Evolutionary conservation across 352 stramenopile species (phyloP).

Genomic region (Phytopythium montanum): DNA sequence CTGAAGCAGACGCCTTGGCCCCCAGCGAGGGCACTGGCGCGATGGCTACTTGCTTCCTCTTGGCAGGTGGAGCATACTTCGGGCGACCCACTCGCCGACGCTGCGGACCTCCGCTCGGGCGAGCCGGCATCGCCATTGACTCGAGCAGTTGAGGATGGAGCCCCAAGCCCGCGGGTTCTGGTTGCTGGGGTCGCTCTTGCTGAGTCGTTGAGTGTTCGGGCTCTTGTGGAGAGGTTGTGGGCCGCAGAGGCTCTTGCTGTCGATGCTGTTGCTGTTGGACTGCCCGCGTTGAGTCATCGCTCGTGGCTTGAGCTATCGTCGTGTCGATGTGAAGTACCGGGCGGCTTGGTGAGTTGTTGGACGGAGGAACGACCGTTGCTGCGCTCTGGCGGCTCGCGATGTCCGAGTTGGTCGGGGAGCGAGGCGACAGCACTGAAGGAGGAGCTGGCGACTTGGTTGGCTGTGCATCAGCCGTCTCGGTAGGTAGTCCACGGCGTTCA

Average conservation of each 20-base stretch:
- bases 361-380: not conserved
- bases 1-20: not conserved
- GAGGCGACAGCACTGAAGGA: not conserved
- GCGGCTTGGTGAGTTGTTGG: not conserved
- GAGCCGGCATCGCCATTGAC: not conserved
- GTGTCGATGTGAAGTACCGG: not conserved
- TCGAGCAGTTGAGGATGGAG: not conserved
- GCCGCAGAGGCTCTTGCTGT: not conserved
- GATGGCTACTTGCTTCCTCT: not conserved
- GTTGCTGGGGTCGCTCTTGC: not conserved
- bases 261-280: not conserved
- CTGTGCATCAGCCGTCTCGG: not conserved
- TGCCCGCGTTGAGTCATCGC: not conserved
- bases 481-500: no score
- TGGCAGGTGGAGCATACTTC: not conserved
- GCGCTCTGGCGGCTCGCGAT: not conserved
- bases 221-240: not conserved
- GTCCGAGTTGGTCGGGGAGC: not conserved
- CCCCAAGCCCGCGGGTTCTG: no score
- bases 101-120: not conserved
- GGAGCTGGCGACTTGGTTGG: not conserved
- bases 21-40: no score
- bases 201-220: not conserved
- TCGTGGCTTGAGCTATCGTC: not conserved
- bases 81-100: not conserved